Evolutionary conservation across 1,139 yeast genomes (phyloP).

Genomic region (Debaryomyces robertsiae): DNA sequence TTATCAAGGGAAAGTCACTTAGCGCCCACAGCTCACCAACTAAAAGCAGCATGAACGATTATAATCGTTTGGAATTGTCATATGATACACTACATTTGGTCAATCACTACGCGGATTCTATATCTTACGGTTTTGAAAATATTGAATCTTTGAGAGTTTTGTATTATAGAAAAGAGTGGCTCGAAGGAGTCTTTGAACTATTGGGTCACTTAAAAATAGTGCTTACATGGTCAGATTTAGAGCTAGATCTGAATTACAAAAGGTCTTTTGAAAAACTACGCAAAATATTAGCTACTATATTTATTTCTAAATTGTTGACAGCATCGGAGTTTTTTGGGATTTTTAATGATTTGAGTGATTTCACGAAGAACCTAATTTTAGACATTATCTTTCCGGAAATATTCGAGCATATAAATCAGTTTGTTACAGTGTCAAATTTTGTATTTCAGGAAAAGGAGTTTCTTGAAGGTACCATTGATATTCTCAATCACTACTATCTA

Average conservation of each 20-base stretch:
- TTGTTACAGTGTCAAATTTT: constrained; percentile 36
- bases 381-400: constrained; percentile 41
- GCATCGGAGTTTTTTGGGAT: constrained; percentile 26
- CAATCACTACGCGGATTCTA: constrained; percentile 35
- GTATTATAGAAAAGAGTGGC: constrained; percentile 35
- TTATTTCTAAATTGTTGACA: constrained; percentile 30
- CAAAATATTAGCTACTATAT: constrained; percentile 31
- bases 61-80: constrained; percentile 26
- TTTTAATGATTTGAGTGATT: constrained; percentile 25
- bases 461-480: constrained; percentile 28
- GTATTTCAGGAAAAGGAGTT: constrained; percentile 40
- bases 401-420: constrained; percentile 40
- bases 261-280: constrained; percentile 27
- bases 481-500: constrained; percentile 26
- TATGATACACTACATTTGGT: constrained; percentile 39
- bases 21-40: constrained; percentile 41
- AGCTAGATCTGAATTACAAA: constrained; percentile 22
- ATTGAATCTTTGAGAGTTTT: constrained; percentile 24
- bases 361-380: constrained; percentile 33
- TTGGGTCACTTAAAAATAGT: constrained; percentile 37
- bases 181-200: constrained; percentile 44
- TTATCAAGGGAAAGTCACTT: constrained; percentile 39
- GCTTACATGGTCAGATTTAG: constrained; percentile 28
- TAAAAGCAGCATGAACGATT: constrained; percentile 12
- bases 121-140: constrained; percentile 33